A percentile compares a stretch with the other conserved stretches of the same genome.
Conservation (phyloP, 1,284 basidiomycete species). For the Takashimella koratensis region DNA sequence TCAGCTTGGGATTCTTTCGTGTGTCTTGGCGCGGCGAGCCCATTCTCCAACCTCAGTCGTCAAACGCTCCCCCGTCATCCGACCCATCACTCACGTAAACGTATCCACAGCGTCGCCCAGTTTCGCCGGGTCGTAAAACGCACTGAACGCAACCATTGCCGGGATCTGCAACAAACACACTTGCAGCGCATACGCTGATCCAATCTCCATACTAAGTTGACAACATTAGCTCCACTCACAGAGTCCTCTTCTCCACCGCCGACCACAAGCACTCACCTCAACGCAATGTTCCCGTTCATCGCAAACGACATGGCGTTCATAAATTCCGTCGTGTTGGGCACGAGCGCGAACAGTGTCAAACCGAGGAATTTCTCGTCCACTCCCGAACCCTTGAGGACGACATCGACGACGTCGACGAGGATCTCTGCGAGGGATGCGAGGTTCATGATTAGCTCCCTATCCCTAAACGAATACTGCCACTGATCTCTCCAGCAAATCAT, state of each 20-base stretch:
- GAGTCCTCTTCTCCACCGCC: not conserved
- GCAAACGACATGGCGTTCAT: conserved; percentile 99
- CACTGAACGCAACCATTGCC: conserved; percentile 97
- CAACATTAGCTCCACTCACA: not conserved
- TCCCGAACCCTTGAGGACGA: conserved; percentile 85
- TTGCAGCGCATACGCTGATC: conserved; percentile 96
- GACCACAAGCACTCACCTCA: conserved; percentile 62
- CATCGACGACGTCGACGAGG: conserved; percentile 92
- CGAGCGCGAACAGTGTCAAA: conserved; percentile 91
- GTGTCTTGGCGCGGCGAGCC: too few species aligned
- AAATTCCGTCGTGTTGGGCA: conserved; percentile 98
- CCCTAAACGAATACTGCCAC: too few species aligned
- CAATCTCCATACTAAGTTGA: conserved; percentile 87
- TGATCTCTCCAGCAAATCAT: not conserved
- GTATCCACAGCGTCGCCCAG: conserved; percentile 79
- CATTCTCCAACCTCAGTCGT: too few species aligned
- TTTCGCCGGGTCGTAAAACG: conserved; percentile 78
- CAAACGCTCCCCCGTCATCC: too few species aligned
- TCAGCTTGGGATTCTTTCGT: too few species aligned
- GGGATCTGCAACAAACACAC: conserved; percentile 97
- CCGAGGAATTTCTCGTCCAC: conserved; percentile 98
- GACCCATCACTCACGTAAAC: conserved; percentile 74
- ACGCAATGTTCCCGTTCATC: conserved; percentile 91
- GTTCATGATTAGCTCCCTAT: too few species aligned
- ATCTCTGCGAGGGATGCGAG: conserved; percentile 67